These are phyloP conservation scores for Rhodomyrtus tomentosa DNA, from an alignment of 345 rosid genomes.

Conservation along the genomic window DNA sequence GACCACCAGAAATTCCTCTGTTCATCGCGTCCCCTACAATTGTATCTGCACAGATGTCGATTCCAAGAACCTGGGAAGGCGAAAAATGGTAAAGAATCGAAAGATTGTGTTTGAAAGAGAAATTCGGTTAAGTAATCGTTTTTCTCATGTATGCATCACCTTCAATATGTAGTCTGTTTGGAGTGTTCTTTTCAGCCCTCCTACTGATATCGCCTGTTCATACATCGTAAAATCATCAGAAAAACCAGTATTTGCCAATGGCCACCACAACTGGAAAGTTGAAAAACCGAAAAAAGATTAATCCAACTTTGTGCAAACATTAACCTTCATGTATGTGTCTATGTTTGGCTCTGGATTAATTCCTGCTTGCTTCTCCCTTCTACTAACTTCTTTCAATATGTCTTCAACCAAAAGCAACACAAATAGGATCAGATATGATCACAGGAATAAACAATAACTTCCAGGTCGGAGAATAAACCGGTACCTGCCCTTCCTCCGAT, in stretches of 20 bases:
- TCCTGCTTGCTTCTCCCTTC: constrained; percentile 37
- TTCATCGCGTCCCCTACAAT: constrained; percentile 59
- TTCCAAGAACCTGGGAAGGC: constrained; percentile 45
- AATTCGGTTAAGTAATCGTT: not conserved
- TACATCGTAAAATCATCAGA: not conserved
- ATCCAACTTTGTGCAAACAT: not conserved
- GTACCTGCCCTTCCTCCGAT: constrained; percentile 20
- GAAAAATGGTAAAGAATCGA: not conserved
- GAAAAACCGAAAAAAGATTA: not conserved
- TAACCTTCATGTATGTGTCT: constrained; percentile 50
- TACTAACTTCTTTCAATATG: constrained; percentile 24
- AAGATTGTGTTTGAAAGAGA: not conserved
- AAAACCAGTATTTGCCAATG: not conserved
- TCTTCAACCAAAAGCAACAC: constrained; percentile 1
- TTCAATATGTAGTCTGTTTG: constrained; percentile 50
- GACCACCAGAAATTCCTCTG: constrained; percentile 55
- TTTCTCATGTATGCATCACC: constrained; percentile 7
- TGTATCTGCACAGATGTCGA: constrained; percentile 58
- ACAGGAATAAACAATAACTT: not conserved
- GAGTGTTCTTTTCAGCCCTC: constrained; percentile 24
- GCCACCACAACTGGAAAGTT: not conserved
- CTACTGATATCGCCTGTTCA: constrained; percentile 35
- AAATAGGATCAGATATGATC: not conserved
- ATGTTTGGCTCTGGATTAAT: constrained; percentile 36
- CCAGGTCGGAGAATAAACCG: not conserved